phyloP scores from a whole-genome alignment of 352 stramenopile genomes.

The Globisporangium alternatum region DNA sequence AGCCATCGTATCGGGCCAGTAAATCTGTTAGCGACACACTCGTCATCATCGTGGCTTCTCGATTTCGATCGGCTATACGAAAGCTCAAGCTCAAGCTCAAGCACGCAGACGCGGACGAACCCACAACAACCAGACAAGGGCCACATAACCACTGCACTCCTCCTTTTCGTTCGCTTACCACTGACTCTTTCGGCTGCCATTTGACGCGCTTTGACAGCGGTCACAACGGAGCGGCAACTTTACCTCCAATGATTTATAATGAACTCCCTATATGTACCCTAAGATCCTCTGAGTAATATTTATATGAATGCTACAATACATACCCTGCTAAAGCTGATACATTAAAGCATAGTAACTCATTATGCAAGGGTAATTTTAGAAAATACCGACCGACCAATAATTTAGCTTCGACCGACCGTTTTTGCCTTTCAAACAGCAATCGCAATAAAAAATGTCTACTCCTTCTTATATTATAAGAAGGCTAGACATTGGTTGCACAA shows the following conservation, averaged over 20 bases:
- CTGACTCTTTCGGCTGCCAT: not conserved
- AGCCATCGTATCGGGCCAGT: not conserved
- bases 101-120: not conserved
- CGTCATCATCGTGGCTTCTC: not conserved
- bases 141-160: not conserved
- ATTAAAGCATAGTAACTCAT: not conserved
- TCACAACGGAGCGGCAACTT: not conserved
- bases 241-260: not conserved
- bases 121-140: not conserved
- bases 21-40: no score
- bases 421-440: not conserved
- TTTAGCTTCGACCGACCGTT: no score
- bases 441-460: not conserved
- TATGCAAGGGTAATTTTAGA: not conserved
- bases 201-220: not conserved
- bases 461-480: not conserved
- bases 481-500: not conserved
- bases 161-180: not conserved
- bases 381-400: not conserved
- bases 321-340: not conserved
- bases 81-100: not conserved
- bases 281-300: not conserved
- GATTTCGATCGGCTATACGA: not conserved
- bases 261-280: not conserved
- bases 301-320: not conserved